These are phyloP conservation scores for Aureobasidium sp. DNA, from an alignment of 2,329 filamentous ascomycete species.

Conservation along the genomic window DNA sequence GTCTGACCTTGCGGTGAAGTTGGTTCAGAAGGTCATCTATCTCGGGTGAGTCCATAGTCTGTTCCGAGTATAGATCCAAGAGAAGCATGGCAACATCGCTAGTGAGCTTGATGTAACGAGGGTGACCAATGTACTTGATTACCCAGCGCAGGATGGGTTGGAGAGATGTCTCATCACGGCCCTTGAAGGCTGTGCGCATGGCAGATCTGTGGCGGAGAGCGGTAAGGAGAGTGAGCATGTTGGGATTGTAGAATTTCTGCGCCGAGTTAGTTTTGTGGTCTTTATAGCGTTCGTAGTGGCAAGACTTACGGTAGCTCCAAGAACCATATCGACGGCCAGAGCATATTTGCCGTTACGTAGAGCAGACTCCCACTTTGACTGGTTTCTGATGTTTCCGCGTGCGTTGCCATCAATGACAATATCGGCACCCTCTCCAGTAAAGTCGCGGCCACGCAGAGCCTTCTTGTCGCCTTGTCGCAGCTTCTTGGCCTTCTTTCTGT, in stretches of 20 bases:
- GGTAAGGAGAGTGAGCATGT: slow-evolving; percentile 65
- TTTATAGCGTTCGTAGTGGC: background rate
- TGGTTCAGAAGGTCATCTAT: slow-evolving; percentile 61
- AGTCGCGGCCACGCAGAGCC: slow-evolving; percentile 59
- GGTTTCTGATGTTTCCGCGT: slow-evolving; percentile 52
- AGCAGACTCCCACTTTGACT: slow-evolving; percentile 69
- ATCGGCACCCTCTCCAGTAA: slow-evolving; percentile 74
- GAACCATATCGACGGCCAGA: slow-evolving; percentile 68
- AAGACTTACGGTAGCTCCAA: slow-evolving; percentile 33
- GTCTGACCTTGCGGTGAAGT: slow-evolving; percentile 61
- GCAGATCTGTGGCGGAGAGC: slow-evolving; percentile 83
- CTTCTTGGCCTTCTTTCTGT: slow-evolving; percentile 57
- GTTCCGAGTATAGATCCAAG: slow-evolving; percentile 78
- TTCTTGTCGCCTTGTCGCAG: slow-evolving; percentile 53
- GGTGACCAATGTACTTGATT: slow-evolving; percentile 69
- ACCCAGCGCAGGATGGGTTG: slow-evolving; percentile 80
- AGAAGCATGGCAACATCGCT: slow-evolving; percentile 76
- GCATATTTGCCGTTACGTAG: slow-evolving; percentile 70
- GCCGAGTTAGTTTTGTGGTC: background rate
- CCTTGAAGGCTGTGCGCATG: slow-evolving; percentile 67
- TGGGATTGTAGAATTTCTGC: slow-evolving; percentile 23
- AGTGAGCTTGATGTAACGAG: slow-evolving; percentile 69
- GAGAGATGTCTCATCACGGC: slow-evolving; percentile 71
- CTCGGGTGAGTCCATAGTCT: slow-evolving; percentile 59
- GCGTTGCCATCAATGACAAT: slow-evolving; percentile 78